phyloP scores from a whole-genome alignment of 139 green algal species.

The Chlamydomonas schloesseri region DNA sequence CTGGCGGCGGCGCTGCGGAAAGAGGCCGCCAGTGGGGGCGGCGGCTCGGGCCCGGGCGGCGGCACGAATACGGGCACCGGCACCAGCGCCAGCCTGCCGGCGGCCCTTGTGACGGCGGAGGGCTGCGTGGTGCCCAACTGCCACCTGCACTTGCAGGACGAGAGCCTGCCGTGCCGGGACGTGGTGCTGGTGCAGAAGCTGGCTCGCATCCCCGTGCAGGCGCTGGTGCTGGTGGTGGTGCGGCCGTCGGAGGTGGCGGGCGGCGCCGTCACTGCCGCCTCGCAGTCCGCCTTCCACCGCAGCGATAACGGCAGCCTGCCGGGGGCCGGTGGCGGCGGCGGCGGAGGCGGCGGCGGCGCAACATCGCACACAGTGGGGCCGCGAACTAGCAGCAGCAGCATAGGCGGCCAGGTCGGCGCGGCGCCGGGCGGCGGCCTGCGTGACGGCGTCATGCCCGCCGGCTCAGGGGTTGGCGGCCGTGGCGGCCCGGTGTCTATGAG shows the following conservation, averaged over 20 bases:
- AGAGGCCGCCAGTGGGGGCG: neutral
- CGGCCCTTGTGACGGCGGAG: neutral
- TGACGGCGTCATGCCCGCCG: no score
- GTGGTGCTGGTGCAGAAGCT: conserved; percentile 26
- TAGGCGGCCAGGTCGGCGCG: no score
- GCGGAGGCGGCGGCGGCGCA: no score
- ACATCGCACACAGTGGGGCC: no score
- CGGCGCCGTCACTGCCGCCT: neutral
- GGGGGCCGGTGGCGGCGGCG: no score
- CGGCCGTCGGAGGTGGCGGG: neutral
- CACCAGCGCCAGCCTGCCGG: neutral
- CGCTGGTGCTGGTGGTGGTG: conserved; percentile 25
- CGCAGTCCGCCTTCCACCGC: no score
- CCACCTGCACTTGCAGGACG: neutral
- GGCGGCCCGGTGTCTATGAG: no score
- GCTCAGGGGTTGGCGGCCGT: no score
- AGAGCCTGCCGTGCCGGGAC: conserved; percentile 15
- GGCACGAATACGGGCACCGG: neutral
- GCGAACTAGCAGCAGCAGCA: no score
- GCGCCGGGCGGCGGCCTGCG: no score
- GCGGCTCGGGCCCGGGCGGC: neutral
- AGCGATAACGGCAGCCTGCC: no score
- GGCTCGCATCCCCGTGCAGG: conserved; percentile 9
- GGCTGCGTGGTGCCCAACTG: conserved; percentile 27
- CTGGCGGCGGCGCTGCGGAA: neutral